A percentile compares a stretch with the other conserved stretches of the same genome.
phyloP scores from a whole-genome alignment of 2,329 filamentous ascomycete species.

The Dothistroma septosporum region DNA sequence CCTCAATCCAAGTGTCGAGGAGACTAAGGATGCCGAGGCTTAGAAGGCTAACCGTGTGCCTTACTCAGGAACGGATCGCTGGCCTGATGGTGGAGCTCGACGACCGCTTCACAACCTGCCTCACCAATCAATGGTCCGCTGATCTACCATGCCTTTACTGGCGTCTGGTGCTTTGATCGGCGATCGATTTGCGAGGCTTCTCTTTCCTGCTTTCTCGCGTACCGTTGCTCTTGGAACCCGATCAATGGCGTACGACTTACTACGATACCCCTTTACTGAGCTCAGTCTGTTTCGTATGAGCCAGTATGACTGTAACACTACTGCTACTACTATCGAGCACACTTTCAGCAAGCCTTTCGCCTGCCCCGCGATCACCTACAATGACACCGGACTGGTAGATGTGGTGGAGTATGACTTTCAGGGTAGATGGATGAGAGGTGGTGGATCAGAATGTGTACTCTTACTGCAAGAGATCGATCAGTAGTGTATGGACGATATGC shows the following conservation, averaged over 20 bases:
- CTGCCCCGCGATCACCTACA: background rate
- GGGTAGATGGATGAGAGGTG: background rate
- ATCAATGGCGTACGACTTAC: slow-evolving; percentile 12
- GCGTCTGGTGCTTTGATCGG: slow-evolving; percentile 11
- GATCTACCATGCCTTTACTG: slow-evolving; percentile 12
- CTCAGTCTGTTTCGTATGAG: slow-evolving; percentile 9
- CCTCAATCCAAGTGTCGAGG: slow-evolving; percentile 33
- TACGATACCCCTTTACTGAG: slow-evolving; percentile 26
- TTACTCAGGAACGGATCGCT: slow-evolving; percentile 8
- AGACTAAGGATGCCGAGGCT: slow-evolving; percentile 31
- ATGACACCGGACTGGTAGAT: slow-evolving; percentile 3
- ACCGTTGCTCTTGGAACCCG: slow-evolving; percentile 5
- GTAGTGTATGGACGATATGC: background rate
- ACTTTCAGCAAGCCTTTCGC: background rate
- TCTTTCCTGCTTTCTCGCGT: slow-evolving; percentile 12
- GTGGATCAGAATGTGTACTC: slow-evolving; percentile 8
- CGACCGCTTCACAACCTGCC: slow-evolving; percentile 15
- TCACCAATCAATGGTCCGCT: slow-evolving; percentile 16
- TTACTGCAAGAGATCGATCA: background rate
- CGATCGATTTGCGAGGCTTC: slow-evolving; percentile 5
- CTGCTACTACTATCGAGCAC: slow-evolving; percentile 8
- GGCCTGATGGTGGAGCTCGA: slow-evolving; percentile 15
- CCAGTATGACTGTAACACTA: slow-evolving; percentile 13
- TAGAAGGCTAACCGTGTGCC: slow-evolving; percentile 24
- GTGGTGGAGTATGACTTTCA: slow-evolving; percentile 1